Conservation (phyloP, 768 basidiomycete species). For the Phylloporus sp. region DNA sequence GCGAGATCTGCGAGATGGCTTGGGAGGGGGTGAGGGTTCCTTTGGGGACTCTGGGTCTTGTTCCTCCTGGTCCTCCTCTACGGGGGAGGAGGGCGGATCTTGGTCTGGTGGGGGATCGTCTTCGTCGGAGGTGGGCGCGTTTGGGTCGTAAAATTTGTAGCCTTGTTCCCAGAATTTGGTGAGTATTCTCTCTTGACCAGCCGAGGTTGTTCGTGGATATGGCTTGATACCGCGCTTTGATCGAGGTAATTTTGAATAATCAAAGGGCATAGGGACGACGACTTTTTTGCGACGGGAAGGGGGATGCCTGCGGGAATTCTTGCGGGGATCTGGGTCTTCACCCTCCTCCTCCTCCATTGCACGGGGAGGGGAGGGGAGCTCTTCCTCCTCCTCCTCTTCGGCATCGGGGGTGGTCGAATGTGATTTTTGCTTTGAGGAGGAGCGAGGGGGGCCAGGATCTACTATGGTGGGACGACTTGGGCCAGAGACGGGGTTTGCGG, state of each 20-base stretch:
- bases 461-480: conserved; percentile 6
- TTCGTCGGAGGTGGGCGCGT: conserved; percentile 19
- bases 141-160: conserved; percentile 16
- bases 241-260: conserved; percentile 11
- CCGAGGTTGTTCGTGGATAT: neutral
- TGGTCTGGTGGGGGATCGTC: conserved; percentile 5
- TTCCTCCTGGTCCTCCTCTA: neutral
- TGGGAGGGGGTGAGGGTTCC: neutral
- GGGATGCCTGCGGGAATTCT: neutral
- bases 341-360: conserved; percentile 66
- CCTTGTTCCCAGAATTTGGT: conserved; percentile 15
- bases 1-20: too few relatives aligned
- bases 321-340: conserved; percentile 28
- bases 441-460: conserved; percentile 1
- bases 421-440: conserved; percentile 1
- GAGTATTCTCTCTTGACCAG: neutral
- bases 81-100: neutral
- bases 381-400: conserved; percentile 40
- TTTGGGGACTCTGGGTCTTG: neutral
- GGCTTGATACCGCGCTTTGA: conserved; percentile 13
- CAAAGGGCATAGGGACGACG: conserved; percentile 17
- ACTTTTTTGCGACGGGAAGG: conserved; percentile 10
- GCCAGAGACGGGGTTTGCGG: neutral
- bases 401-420: conserved; percentile 24
- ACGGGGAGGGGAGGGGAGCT: conserved; percentile 42